Conservation (phyloP, 2,329 filamentous ascomycete genomes). For the Esteya vermicola region DNA sequence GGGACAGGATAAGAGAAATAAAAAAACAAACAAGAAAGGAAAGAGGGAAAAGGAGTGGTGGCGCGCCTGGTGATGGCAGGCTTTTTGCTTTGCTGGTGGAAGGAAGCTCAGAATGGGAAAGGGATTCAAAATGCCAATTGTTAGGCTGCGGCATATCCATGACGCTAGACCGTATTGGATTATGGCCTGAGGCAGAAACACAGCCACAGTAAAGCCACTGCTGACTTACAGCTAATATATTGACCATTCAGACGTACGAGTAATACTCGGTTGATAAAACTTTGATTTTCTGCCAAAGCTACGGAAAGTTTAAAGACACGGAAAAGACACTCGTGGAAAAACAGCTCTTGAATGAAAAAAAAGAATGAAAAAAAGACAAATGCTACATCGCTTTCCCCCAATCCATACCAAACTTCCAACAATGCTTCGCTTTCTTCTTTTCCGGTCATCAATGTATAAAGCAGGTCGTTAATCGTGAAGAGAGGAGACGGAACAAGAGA, state of each 20-base stretch:
- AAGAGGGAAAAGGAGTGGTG: conserved; percentile 2
- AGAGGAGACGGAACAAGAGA: too few species aligned
- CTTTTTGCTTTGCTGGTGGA: not conserved
- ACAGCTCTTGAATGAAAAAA: not conserved
- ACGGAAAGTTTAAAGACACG: too few species aligned
- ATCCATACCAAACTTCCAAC: too few species aligned
- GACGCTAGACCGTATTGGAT: conserved; percentile 3
- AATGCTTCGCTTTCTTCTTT: too few species aligned
- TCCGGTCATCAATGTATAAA: too few species aligned
- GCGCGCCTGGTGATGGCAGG: conserved; percentile 5
- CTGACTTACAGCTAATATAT: too few species aligned
- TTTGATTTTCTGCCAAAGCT: too few species aligned
- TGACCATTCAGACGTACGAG: too few species aligned
- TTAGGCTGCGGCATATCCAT: conserved; percentile 10
- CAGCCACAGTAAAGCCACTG: not conserved
- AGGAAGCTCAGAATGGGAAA: not conserved
- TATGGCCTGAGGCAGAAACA: conserved; percentile 9
- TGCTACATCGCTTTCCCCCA: conserved; percentile 36
- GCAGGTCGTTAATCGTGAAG: too few species aligned
- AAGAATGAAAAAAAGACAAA: conserved; percentile 1
- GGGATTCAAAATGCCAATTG: conserved; percentile 3
- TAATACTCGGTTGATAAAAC: too few species aligned
- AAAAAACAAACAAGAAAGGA: not conserved
- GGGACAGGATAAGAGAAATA: too few species aligned
- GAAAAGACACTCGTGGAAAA: too few species aligned